These are phyloP conservation scores for Tetrapisispora phaffii DNA, from an alignment of 805 yeast species.

Conservation along the genomic window DNA sequence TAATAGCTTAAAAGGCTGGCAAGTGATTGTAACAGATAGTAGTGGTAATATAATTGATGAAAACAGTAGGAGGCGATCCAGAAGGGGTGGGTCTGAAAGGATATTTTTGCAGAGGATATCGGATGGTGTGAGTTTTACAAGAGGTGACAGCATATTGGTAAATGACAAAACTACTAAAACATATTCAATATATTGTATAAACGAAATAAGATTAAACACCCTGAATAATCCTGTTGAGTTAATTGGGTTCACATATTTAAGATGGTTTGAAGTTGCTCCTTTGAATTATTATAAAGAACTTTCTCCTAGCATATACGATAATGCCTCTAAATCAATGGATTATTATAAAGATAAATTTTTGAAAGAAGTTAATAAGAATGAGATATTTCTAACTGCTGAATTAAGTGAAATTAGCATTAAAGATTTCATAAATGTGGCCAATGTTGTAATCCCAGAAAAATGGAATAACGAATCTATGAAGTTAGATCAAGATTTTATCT, in stretches of 20 bases:
- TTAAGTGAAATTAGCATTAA: conserved; percentile 32
- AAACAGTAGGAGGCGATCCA: conserved; percentile 10
- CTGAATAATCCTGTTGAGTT: conserved; percentile 38
- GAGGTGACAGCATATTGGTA: conserved; percentile 43
- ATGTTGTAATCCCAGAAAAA: conserved; percentile 32
- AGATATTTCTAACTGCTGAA: conserved; percentile 45
- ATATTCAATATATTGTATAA: conserved; percentile 35
- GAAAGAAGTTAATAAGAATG: conserved; percentile 28
- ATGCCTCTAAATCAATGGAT: conserved; percentile 7
- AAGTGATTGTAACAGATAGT: conserved; percentile 21
- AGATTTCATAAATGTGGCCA: conserved; percentile 36
- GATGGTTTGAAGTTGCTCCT: conserved; percentile 30
- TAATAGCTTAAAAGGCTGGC: conserved; percentile 15
- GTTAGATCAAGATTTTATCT: conserved; percentile 24
- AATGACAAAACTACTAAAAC: conserved; percentile 25
- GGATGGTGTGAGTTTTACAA: conserved; percentile 38
- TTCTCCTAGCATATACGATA: conserved; percentile 13
- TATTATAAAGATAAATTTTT: conserved; percentile 9
- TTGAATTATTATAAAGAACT: conserved; percentile 16
- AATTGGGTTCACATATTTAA: conserved; percentile 36
- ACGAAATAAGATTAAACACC: conserved; percentile 41
- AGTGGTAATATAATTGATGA: conserved; percentile 18
- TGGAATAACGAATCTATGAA: conserved; percentile 15
- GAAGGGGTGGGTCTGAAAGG: conserved; percentile 5
- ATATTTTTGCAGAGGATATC: conserved; percentile 30